Evolutionary conservation across 352 stramenopile genomes (phyloP), one percentile per base, ranked within the genome.

Genomic region (Globisporangium parvum): DNA sequence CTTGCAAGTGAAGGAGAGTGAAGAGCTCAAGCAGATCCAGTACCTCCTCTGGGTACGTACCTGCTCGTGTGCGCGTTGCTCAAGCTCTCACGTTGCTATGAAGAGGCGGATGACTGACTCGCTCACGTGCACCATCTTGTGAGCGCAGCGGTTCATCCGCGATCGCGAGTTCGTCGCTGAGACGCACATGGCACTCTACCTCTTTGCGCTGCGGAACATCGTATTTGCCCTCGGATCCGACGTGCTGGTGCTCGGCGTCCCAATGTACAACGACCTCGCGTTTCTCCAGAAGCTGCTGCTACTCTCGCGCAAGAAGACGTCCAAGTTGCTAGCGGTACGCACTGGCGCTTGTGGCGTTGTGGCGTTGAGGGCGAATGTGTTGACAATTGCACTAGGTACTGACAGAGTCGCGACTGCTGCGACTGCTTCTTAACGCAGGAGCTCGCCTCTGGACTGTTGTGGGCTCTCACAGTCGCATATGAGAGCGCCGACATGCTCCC

Each of bases 121-220:
- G n/a, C n/a, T n/a, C n/a, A 44, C 6, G 20, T 15, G 18, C 14
- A 44, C 14, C 14, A 44, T 9, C 12, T 11, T 18, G 24, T 51
- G n/a, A 14, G 17, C 31, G 0, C 44, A 64, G 57, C 57, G 57
- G 35, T 64, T 64, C 44, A 26, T 64, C n/a, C 51, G 57, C 9
- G 57, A 64, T 14, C 57, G 57, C 10, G 57, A 59, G 51, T 64
- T 55, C 11, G 51, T 64, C 14, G 28, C 23, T 3, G 57, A 64
- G 11, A 39, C 35, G 17, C 57, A 64, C 39, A 51, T 64, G 51
- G 37, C 46, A 4, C 26, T 64, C 44, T 64, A 64, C 28, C 26
- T 64, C 12, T 57, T 59, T 37, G 46, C 51, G 3, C 45, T 64
- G 6, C 57, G 57, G 12, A 64, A 59, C 45, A 54, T 59, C 11